phyloP scores from a whole-genome alignment of 495 filamentous ascomycete species.

The Amorphotheca resinae region DNA sequence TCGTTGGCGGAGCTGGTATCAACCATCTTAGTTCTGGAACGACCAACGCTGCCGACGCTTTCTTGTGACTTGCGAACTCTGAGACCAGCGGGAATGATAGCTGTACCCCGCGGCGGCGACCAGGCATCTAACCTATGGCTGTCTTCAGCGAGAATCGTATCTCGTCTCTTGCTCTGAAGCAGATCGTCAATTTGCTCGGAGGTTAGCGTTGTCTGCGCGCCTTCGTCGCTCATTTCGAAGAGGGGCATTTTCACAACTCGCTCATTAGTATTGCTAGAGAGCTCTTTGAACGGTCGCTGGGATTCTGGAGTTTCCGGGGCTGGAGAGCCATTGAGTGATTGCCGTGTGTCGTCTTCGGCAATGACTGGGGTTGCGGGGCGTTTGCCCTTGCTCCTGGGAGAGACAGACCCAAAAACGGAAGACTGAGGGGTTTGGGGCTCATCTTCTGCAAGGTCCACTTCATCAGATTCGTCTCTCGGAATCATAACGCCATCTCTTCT shows the following conservation, averaged over 20 bases:
- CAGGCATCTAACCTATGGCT: constrained; percentile 22
- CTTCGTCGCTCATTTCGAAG: constrained; percentile 45
- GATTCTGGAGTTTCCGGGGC: constrained; percentile 29
- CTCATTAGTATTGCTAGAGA: constrained; percentile 27
- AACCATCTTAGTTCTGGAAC: constrained; percentile 13
- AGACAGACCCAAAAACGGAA: constrained; percentile 31
- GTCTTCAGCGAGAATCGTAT: constrained; percentile 23
- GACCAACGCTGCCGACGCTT: constrained; percentile 25
- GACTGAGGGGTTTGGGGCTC: constrained; percentile 23
- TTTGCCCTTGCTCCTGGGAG: constrained; percentile 30
- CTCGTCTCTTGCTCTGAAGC: constrained; percentile 31
- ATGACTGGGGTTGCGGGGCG: constrained; percentile 27
- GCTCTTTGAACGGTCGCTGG: constrained; percentile 30
- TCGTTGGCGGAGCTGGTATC: constrained; percentile 14
- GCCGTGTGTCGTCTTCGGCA: constrained; percentile 43
- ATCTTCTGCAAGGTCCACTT: constrained; percentile 6
- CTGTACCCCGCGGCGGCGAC: constrained; percentile 19
- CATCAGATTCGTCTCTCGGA: constrained; percentile 26
- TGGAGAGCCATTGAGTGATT: constrained; percentile 28
- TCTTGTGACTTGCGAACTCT: constrained; percentile 27
- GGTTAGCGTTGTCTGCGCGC: constrained; percentile 63
- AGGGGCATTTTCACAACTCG: constrained; percentile 23
- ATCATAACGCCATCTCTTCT: constrained; percentile 36
- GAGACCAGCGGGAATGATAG: constrained; percentile 19
- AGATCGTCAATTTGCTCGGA: constrained; percentile 58